Evolutionary conservation across 495 filamentous ascomycete species (phyloP), one percentile per base, ranked within the genome.

Genomic region (Penicillium lagena): DNA sequence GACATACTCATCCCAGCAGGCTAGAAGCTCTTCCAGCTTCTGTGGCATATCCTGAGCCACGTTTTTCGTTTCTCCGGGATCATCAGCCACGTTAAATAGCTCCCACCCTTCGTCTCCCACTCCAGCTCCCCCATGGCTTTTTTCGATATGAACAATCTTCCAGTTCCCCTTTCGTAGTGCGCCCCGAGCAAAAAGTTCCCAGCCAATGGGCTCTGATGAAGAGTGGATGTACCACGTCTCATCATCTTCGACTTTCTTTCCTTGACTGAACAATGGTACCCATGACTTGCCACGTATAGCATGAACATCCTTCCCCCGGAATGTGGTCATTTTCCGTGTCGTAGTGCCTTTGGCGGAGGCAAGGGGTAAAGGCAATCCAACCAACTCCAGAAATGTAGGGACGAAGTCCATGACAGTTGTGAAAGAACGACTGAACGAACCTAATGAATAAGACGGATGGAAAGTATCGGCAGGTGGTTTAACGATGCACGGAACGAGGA

Each of bases 401-500:
- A 34, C 12, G 10, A 36, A 50, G 32, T 54, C 51, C 51, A 54
- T 54, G 5, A 54, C 51, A 7, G 51, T 54, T 8, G 47, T 40
- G 35, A 54, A 54, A 13, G 46, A 44, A 12, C 47, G 37, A 15
- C 38, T 54, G 29, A 50, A 43, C n/a, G 45, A 42, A 8, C 47
- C 51, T 29, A 33, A 37, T 1, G n/a, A 22, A 27, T 27, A 43
- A 15, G 40, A 39, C 10, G 37, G 10, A 8, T 12, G 27, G 38
- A 46, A 51, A 0, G 33, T 39, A n/a, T 46, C 15, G 9, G 13
- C 28, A 8, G 51, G 51, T 14, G 47, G 47, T 27, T 46, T 53
- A 28, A 74, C 62, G 11, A 77, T 49, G 42, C 73, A 73, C 7
- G 76, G 74, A 27, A 71, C 67, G 22, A 66, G 63, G 10, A 76